phyloP scores from a whole-genome alignment of 257 asterid species.

The Ilex aquifolium region DNA sequence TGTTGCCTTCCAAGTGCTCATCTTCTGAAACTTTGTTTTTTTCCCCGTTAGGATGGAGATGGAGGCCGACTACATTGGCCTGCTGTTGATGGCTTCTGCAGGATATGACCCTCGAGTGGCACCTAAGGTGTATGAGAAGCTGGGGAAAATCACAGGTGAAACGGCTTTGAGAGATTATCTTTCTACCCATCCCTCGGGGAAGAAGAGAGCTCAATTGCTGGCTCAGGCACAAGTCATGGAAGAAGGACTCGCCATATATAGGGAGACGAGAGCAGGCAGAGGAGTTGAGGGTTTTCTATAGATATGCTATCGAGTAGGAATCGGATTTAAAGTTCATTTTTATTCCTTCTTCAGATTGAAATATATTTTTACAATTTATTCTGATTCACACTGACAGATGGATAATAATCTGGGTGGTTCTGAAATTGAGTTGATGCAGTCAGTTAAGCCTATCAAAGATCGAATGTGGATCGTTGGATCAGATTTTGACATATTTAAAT shows the following conservation, averaged over 20 bases:
- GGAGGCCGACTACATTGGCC: slow-evolving; percentile 90
- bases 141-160: slow-evolving; percentile 54
- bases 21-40: no score
- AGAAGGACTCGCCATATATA: slow-evolving; percentile 60
- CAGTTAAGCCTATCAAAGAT: no score
- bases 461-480: no score
- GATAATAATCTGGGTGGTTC: no score
- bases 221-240: slow-evolving; percentile 87
- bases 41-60: slow-evolving; percentile 66
- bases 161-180: slow-evolving; percentile 54
- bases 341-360: no score
- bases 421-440: no score
- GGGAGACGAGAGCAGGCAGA: slow-evolving; percentile 52
- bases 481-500: no score
- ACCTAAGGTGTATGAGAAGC: slow-evolving; percentile 77
- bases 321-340: no score
- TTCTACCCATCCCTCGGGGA: slow-evolving; percentile 92
- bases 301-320: not conserved
- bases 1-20: no score
- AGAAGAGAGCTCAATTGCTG: slow-evolving; percentile 67
- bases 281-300: slow-evolving; percentile 71
- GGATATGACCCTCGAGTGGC: slow-evolving; percentile 89
- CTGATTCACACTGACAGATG: no score
- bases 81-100: slow-evolving; percentile 71
- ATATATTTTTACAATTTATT: no score